Conservation (phyloP, 2,329 filamentous ascomycete species). For the Teratosphaeria epicoccoides region DNA sequence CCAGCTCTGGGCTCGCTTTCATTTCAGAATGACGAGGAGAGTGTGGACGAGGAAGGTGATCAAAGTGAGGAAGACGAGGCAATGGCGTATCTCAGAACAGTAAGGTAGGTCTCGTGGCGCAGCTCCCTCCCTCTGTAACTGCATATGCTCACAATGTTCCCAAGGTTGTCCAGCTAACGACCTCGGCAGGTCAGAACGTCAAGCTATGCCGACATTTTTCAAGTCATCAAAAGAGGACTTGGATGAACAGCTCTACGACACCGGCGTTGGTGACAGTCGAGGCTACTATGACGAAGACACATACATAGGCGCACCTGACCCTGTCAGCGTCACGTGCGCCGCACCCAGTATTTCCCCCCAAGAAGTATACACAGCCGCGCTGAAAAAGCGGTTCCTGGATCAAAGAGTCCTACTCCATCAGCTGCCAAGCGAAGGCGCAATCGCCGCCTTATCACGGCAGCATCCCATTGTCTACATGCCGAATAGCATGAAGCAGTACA, state of each 20-base stretch:
- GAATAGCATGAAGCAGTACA: conserved; percentile 43
- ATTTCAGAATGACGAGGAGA: conserved; percentile 16
- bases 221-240: conserved; percentile 19
- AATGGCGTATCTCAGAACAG: conserved; percentile 24
- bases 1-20: conserved; percentile 16
- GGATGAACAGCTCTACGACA: conserved; percentile 37
- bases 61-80: conserved; percentile 20
- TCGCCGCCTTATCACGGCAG: conserved; percentile 43
- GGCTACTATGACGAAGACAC: conserved; percentile 70
- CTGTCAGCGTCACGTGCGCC: conserved; percentile 6
- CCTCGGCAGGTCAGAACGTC: conserved; percentile 15
- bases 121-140: neutral
- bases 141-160: conserved; percentile 1
- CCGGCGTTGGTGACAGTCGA: conserved; percentile 42
- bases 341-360: conserved; percentile 35
- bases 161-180: conserved; percentile 12
- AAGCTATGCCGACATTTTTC: conserved; percentile 17
- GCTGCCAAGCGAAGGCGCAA: conserved; percentile 42
- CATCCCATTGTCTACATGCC: conserved; percentile 41
- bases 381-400: conserved; percentile 54
- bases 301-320: conserved; percentile 53
- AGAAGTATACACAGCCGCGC: conserved; percentile 55
- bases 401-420: conserved; percentile 53
- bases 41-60: conserved; percentile 10
- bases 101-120: conserved; percentile 12